A percentile compares a stretch with the other conserved stretches of the same genome.
phyloP scores from a whole-genome alignment of 1,284 basidiomycete genomes.

The Schizophyllum commune region DNA sequence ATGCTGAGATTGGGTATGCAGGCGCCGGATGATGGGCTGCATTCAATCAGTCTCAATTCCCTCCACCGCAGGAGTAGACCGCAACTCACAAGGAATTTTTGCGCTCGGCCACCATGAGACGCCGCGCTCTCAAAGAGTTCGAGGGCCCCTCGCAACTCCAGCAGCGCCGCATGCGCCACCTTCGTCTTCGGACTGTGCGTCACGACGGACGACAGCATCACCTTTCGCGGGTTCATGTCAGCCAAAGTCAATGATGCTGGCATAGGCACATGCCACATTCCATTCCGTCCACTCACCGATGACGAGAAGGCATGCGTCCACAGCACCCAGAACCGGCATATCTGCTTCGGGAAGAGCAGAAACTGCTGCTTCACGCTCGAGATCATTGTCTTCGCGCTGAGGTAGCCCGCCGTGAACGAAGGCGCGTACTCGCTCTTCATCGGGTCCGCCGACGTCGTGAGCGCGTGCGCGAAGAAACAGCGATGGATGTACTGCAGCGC shows the following conservation, averaged over 20 bases:
- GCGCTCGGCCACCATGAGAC: constrained; percentile 51
- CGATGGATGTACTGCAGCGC: constrained; percentile 62
- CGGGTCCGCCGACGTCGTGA: constrained; percentile 50
- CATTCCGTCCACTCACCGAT: constrained; percentile 31
- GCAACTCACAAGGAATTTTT: constrained; percentile 53
- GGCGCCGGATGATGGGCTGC: constrained; percentile 54
- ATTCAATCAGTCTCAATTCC: neutral
- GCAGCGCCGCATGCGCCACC: constrained; percentile 56
- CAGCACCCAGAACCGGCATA: constrained; percentile 57
- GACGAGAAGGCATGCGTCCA: constrained; percentile 66
- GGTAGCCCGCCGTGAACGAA: constrained; percentile 58
- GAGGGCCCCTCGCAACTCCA: constrained; percentile 49
- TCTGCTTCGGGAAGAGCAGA: constrained; percentile 44
- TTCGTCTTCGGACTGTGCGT: constrained; percentile 58
- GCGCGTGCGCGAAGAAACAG: constrained; percentile 59
- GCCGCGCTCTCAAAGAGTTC: constrained; percentile 57
- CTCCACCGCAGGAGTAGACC: constrained; percentile 1
- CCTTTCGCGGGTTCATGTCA: constrained; percentile 26
- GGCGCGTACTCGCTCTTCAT: constrained; percentile 58
- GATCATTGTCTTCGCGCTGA: constrained; percentile 51
- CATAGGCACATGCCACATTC: neutral
- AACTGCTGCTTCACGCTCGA: constrained; percentile 44
- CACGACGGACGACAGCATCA: constrained; percentile 63
- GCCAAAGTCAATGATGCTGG: neutral
- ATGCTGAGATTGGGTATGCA: constrained; percentile 53